phyloP scores from a whole-genome alignment of 805 yeast species.

The Phaffomyces thermotolerans region DNA sequence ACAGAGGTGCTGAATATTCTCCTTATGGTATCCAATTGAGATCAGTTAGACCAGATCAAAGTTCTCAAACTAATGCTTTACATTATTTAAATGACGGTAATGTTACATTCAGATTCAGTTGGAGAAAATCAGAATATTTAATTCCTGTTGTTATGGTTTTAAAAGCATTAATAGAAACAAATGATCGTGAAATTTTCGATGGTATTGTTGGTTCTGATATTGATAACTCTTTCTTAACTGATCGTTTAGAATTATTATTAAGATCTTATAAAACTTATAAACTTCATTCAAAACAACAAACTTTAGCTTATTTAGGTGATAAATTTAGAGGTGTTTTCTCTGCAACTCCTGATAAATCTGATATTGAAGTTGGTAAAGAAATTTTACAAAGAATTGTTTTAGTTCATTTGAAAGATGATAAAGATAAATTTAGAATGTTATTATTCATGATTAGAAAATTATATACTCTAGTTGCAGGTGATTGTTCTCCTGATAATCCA shows the following conservation, averaged over 20 bases:
- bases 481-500: constrained; percentile 95
- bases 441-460: constrained; percentile 93
- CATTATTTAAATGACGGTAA: constrained; percentile 95
- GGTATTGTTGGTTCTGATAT: constrained; percentile 90
- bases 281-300: constrained; percentile 73
- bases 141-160: constrained; percentile 90
- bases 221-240: constrained; percentile 87
- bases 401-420: constrained; percentile 70
- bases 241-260: constrained; percentile 89
- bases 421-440: constrained; percentile 80
- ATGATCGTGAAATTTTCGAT: constrained; percentile 92
- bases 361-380: constrained; percentile 84
- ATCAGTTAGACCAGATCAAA: constrained; percentile 92
- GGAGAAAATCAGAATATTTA: constrained; percentile 94
- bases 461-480: constrained; percentile 92
- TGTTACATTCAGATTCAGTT: constrained; percentile 91
- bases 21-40: constrained; percentile 91
- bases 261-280: constrained; percentile 81
- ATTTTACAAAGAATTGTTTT: constrained; percentile 78
- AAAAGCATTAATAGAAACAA: constrained; percentile 84
- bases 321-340: constrained; percentile 91
- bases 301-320: constrained; percentile 92
- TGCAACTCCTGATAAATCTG: constrained; percentile 82
- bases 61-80: constrained; percentile 95
- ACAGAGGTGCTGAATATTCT: constrained; percentile 88